A percentile compares a stretch with the other conserved stretches of the same genome.
Conservation (phyloP, 306 rosid species). For the Casuarina glauca region DNA sequence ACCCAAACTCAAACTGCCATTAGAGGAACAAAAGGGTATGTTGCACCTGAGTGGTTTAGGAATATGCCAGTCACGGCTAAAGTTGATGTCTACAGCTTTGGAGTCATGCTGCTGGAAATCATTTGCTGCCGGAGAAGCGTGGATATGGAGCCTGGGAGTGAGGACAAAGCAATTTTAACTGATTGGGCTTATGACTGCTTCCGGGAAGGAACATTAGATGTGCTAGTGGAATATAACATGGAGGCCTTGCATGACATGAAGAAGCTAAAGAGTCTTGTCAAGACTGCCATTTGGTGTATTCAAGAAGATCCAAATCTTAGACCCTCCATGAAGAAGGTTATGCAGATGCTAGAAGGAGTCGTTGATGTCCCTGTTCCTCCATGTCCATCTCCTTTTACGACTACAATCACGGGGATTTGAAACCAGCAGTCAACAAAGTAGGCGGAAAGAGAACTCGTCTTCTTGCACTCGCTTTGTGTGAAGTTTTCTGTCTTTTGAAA, state of each 20-base stretch:
- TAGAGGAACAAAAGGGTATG: conserved; percentile 51
- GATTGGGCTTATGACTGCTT: conserved; percentile 39
- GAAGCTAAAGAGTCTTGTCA: conserved; percentile 31
- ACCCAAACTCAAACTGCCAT: conserved; percentile 29
- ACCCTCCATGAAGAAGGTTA: conserved; percentile 34
- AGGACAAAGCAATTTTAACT: conserved; percentile 13
- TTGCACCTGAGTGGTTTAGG: conserved; percentile 47
- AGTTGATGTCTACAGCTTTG: conserved; percentile 44
- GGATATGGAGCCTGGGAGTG: background rate
- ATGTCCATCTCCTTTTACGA: conserved; percentile 17
- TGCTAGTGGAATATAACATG: background rate
- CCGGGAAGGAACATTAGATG: conserved; percentile 22
- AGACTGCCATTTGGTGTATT: conserved; percentile 35
- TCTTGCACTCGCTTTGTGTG: too few relatives aligned
- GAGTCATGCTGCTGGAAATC: conserved; percentile 34
- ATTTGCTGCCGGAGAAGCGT: conserved; percentile 36
- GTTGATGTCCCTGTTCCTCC: conserved; percentile 36
- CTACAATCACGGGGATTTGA: background rate
- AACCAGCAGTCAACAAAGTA: too few relatives aligned
- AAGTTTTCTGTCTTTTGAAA: too few relatives aligned
- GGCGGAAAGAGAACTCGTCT: too few relatives aligned
- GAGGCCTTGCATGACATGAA: conserved; percentile 20
- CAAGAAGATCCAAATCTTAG: conserved; percentile 33
- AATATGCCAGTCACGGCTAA: conserved; percentile 18
- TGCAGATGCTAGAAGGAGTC: conserved; percentile 46